Percentiles rank a stretch among this genome's conserved stretches.
phyloP scores from a whole-genome alignment of 2,329 filamentous ascomycete species.

The Nemania bipapillata region DNA sequence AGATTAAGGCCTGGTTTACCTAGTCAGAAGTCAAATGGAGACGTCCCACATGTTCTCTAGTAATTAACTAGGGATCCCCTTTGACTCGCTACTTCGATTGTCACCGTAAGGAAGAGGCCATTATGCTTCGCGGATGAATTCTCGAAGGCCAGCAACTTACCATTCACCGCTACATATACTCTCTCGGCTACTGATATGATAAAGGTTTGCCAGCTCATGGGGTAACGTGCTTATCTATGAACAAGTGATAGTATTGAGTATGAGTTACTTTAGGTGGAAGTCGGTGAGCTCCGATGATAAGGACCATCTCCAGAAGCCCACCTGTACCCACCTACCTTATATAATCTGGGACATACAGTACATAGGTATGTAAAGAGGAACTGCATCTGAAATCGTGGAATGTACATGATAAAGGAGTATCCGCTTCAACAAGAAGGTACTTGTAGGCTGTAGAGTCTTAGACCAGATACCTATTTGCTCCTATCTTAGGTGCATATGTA shows the following conservation, averaged over 20 bases:
- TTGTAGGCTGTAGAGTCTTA: no score
- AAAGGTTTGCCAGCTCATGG: not conserved
- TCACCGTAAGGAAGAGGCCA: not conserved
- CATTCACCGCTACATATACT: not conserved
- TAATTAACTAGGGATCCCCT: not conserved
- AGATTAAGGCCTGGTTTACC: not conserved
- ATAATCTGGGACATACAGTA: not conserved
- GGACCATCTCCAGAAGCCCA: not conserved
- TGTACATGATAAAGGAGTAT: no score
- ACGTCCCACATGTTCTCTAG: slow-evolving; percentile 1
- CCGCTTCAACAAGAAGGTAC: no score
- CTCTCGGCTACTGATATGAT: not conserved
- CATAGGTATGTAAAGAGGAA: not conserved
- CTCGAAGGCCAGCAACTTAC: no score
- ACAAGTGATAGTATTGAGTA: not conserved
- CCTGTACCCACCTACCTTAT: not conserved
- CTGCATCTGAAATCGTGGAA: not conserved
- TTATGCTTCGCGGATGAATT: not conserved
- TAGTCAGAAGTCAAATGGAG: slow-evolving; percentile 7
- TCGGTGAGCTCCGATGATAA: slow-evolving; percentile 31
- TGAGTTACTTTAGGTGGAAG: slow-evolving; percentile 9
- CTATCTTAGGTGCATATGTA: slow-evolving; percentile 5
- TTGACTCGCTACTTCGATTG: not conserved
- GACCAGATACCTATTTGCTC: no score
- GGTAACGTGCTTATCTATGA: not conserved